Evolutionary conservation across 768 basidiomycete genomes (phyloP).

Genomic region (Artomyces pyxidatus): DNA sequence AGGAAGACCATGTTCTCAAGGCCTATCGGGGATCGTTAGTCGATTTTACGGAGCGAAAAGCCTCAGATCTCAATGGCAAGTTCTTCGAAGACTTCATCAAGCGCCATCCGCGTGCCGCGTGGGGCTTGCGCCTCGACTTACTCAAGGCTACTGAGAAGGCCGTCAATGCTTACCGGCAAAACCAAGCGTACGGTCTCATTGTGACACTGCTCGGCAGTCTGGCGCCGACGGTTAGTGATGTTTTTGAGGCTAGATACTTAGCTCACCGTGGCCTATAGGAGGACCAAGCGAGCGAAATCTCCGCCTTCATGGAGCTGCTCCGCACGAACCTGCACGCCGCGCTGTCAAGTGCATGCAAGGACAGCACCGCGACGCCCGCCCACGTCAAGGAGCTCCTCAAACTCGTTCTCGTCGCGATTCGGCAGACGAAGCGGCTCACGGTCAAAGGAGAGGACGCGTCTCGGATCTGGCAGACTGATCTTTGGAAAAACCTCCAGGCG

Average conservation of each 20-base stretch:
- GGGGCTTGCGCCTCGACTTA: conserved; percentile 56
- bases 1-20: conserved; percentile 36
- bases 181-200: conserved; percentile 68
- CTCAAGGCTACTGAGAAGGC: conserved; percentile 47
- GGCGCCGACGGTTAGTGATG: conserved; percentile 36
- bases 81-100: conserved; percentile 78
- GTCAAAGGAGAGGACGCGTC: conserved; percentile 22
- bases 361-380: conserved; percentile 41
- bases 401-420: conserved; percentile 52
- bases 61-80: conserved; percentile 57
- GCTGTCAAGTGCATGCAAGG: conserved; percentile 40
- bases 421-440: conserved; percentile 49
- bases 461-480: conserved; percentile 49
- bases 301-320: conserved; percentile 42
- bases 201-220: conserved; percentile 53
- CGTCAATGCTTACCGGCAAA: conserved; percentile 70
- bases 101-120: conserved; percentile 55
- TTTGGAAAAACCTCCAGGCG: conserved; percentile 45
- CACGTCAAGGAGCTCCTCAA: conserved; percentile 81
- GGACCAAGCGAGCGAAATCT: conserved; percentile 32
- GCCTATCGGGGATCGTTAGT: conserved; percentile 57
- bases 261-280: conserved; percentile 20
- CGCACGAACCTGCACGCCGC: conserved; percentile 41
- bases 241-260: background rate
- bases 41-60: conserved; percentile 78